Evolutionary conservation across 805 yeast species (phyloP).

Genomic region (Hagleromyces aurorensis): DNA sequence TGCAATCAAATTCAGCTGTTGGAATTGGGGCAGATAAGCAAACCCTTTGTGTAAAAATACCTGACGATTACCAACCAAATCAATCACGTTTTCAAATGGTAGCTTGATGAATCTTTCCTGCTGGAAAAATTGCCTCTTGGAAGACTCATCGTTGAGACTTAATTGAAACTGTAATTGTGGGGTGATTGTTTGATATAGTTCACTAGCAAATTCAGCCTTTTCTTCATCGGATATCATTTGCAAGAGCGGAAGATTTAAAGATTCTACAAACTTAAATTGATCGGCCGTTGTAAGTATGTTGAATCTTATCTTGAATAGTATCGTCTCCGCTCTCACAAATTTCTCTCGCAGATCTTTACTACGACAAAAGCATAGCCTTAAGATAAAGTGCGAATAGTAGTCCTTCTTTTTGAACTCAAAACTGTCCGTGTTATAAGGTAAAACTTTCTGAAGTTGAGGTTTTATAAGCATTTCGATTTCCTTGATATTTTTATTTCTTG

Average conservation of each 20-base stretch:
- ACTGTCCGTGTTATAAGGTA: slow-evolving; percentile 47
- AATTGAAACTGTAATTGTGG: slow-evolving; percentile 30
- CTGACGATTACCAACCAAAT: slow-evolving; percentile 63
- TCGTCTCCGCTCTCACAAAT: slow-evolving; percentile 69
- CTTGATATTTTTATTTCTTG: slow-evolving; percentile 52
- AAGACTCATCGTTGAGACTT: slow-evolving; percentile 38
- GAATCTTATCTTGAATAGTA: slow-evolving; percentile 68
- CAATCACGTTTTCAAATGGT: slow-evolving; percentile 80
- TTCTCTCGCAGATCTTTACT: slow-evolving; percentile 73
- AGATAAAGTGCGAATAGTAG: slow-evolving; percentile 83
- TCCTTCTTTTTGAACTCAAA: slow-evolving; percentile 72
- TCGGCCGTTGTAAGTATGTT: slow-evolving; percentile 54
- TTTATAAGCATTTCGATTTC: slow-evolving; percentile 61
- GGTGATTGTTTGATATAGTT: slow-evolving; percentile 50
- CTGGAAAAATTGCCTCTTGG: slow-evolving; percentile 39
- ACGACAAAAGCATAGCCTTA: slow-evolving; percentile 85
- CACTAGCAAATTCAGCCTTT: slow-evolving; percentile 39
- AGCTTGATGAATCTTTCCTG: slow-evolving; percentile 70
- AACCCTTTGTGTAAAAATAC: slow-evolving; percentile 60
- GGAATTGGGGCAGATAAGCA: slow-evolving; percentile 79
- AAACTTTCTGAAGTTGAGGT: slow-evolving; percentile 52
- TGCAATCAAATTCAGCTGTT: slow-evolving; percentile 63
- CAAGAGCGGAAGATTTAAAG: slow-evolving; percentile 59
- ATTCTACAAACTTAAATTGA: slow-evolving; percentile 60
- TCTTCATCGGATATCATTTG: slow-evolving; percentile 59